phyloP scores from a whole-genome alignment of 176 grass and related monocot species.

The Aegilops tauschii region DNA sequence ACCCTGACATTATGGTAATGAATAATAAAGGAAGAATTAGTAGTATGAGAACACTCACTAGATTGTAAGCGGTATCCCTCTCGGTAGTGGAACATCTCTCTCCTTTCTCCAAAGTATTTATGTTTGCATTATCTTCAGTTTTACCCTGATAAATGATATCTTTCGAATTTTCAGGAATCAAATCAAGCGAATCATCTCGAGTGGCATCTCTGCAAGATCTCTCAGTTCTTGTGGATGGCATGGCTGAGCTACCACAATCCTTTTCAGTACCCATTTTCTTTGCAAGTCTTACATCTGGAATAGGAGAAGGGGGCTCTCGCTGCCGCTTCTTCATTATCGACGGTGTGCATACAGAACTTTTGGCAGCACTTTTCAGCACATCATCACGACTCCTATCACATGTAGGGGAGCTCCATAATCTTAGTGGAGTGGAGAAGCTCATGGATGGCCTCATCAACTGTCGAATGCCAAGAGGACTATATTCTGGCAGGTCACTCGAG shows the following conservation, averaged over 20 bases:
- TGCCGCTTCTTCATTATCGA: constrained; percentile 90
- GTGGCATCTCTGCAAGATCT: constrained; percentile 27
- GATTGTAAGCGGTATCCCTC: not conserved
- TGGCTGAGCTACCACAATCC: constrained; percentile 15
- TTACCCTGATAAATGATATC: constrained; percentile 8
- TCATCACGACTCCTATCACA: constrained; percentile 58
- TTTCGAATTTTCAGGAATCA: constrained; percentile 39
- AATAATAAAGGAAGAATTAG: not conserved
- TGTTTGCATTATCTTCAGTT: constrained; percentile 25
- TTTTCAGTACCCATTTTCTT: constrained; percentile 35
- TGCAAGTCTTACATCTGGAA: constrained; percentile 42
- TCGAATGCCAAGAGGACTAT: constrained; percentile 89
- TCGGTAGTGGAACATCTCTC: constrained; percentile 17
- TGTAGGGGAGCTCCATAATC: constrained; percentile 61
- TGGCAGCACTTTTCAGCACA: constrained; percentile 67
- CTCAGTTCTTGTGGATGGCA: constrained; percentile 22
- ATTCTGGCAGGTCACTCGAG: constrained; percentile 73
- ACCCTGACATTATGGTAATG: not conserved
- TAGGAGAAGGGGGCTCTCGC: constrained; percentile 52
- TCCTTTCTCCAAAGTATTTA: constrained; percentile 5
- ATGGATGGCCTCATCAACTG: constrained; percentile 72
- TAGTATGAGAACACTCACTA: constrained; percentile 17
- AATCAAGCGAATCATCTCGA: constrained; percentile 24
- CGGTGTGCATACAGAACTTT: constrained; percentile 59
- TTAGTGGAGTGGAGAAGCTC: constrained; percentile 53